Base-by-base conservation (phyloP, 352 stramenopile species). In the Phytopythium sindhum region DNA sequence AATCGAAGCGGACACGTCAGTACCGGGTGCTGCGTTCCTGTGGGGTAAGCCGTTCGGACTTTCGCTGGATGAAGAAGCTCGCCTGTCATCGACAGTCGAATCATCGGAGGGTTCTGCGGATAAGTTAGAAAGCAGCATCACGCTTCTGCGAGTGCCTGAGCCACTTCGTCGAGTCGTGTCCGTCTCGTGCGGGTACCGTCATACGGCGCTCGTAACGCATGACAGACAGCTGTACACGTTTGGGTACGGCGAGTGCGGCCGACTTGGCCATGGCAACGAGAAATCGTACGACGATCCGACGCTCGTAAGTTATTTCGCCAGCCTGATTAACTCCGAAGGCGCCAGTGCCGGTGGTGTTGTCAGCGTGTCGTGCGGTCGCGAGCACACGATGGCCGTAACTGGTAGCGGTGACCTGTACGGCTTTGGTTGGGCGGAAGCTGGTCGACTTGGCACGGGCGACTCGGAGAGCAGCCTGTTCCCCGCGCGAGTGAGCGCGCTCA, bases 401-500 rank as follows among this genome's bases (percentile, higher is more conserved):
- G 53, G 56, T 21, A 91, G 78, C 39, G 83, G 87, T 0, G 72
- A 90, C 3, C 67, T 97, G 12, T 96, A 78, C 39, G 86, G 81
- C 6, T 97, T 93, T 55, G 89, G 88, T 10, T 97, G 86, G 88
- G 84, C 81, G 12, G 86, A 96, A 74, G 88, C 85, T 35, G 88
- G 86, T 19, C 86, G 89, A 26, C 73, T 96, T 12, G 87, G 88
- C 1, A 91, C 88, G 5, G 86, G 86, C 2, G 85, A 95, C 54
- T 89, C 79, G 19, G 86, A 81, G 44, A 89, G 80, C 37, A 75
- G 81, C 28, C 26, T 90, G 39, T 69, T 78, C 24, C 88, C 88
- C 2, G 75, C 74, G 45, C 77, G 77, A 52, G 86, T 97, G 9
- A 61, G 63, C 29, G 60, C 75, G 10, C 72, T 95, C 2, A 72